phyloP scores from a whole-genome alignment of 2,329 filamentous ascomycete species.

The Epichloe sp. region DNA sequence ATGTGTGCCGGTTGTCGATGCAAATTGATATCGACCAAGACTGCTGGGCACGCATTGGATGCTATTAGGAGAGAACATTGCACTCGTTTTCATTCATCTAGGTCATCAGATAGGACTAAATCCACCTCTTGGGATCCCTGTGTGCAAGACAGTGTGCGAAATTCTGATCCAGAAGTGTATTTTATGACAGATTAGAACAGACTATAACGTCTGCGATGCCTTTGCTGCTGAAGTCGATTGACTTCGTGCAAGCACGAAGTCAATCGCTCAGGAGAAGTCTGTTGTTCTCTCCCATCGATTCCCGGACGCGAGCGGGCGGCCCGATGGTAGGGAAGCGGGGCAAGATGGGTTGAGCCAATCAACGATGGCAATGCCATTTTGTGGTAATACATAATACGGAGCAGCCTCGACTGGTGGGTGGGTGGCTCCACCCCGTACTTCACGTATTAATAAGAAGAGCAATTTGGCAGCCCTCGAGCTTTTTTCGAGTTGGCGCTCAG shows the following conservation, averaged over 20 bases:
- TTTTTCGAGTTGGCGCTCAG: too few relatives aligned
- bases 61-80: neutral
- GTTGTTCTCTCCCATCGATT: neutral
- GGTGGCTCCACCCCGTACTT: too few relatives aligned
- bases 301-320: slow-evolving; percentile 1
- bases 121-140: neutral
- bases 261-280: neutral
- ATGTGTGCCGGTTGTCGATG: neutral
- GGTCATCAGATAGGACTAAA: slow-evolving; percentile 8
- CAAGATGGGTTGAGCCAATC: neutral
- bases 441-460: too few relatives aligned
- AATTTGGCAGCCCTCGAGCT: too few relatives aligned
- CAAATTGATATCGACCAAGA: neutral
- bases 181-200: neutral
- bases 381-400: too few relatives aligned
- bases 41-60: neutral
- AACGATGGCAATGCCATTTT: neutral
- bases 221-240: neutral
- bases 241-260: too few relatives aligned
- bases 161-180: neutral
- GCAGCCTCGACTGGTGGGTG: too few relatives aligned
- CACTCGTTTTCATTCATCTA: slow-evolving; percentile 3
- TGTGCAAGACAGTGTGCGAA: neutral
- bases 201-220: neutral
- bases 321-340: neutral